Percentiles rank a stretch among this genome's conserved stretches.
Evolutionary conservation across 345 rosid genomes (phyloP).

Genomic region (Melaleuca alternifolia): DNA sequence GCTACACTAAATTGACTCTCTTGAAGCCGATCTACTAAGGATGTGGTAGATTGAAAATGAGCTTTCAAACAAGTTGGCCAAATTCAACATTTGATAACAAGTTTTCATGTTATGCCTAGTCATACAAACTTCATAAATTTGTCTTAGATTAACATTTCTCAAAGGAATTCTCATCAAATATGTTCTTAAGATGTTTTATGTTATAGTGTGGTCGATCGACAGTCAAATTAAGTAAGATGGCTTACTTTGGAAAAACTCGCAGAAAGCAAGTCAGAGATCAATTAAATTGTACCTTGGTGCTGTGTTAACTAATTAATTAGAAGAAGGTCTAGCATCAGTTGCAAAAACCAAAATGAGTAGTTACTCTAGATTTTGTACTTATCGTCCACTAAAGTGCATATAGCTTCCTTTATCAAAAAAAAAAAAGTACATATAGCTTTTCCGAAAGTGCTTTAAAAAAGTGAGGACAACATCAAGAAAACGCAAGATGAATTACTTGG

Average conservation of each 20-base stretch:
- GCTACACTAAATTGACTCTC: not conserved
- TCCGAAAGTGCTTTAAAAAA: not conserved
- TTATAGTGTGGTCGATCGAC: not conserved
- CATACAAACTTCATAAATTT: not conserved
- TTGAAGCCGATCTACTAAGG: not conserved
- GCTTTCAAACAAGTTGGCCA: not conserved
- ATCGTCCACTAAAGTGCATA: not conserved
- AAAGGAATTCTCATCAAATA: not conserved
- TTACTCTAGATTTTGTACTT: no score
- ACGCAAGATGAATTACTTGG: not conserved
- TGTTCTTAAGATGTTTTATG: not conserved
- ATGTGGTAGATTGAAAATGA: not conserved
- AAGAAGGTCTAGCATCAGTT: not conserved
- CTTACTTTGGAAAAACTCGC: not conserved
- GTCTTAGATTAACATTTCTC: not conserved
- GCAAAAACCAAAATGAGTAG: no score
- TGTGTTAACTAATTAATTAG: not conserved
- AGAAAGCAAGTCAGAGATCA: not conserved
- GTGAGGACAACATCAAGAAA: not conserved
- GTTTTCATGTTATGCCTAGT: not conserved
- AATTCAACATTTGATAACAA: not conserved
- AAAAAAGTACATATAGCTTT: no score
- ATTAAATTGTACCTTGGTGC: not conserved
- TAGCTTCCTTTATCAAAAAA: no score
- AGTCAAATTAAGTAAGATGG: not conserved